Evolutionary conservation across 208 protist species (phyloP).

Genomic region (Leishmania tarentolae): DNA sequence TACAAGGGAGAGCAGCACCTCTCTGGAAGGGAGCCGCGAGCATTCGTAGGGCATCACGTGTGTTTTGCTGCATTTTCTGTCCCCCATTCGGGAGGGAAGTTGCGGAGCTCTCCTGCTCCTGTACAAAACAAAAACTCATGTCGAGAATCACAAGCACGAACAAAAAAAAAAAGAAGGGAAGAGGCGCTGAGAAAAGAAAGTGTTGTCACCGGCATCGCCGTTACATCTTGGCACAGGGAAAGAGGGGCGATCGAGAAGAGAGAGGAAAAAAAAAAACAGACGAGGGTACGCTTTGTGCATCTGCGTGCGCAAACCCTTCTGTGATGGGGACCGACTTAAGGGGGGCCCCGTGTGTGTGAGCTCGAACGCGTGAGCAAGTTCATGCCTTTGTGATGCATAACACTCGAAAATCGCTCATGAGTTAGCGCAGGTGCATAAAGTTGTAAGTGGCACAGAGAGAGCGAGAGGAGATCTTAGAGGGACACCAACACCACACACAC

Average conservation of each 20-base stretch:
- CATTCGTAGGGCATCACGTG: not conserved
- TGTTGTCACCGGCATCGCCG: not conserved
- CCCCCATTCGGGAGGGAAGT: too few species aligned
- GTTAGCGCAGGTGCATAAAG: not conserved
- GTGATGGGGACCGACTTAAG: not conserved
- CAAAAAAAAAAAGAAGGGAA: not conserved
- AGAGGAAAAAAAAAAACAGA: not conserved
- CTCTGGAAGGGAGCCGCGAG: not conserved
- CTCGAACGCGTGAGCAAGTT: not conserved
- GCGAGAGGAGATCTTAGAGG: not conserved
- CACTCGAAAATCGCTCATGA: not conserved
- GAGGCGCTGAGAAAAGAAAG: not conserved
- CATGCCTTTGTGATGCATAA: not conserved
- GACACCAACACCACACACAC: not conserved
- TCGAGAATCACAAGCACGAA: not conserved
- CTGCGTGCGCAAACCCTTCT: not conserved
- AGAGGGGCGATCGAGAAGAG: not conserved
- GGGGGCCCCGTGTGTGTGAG: not conserved
- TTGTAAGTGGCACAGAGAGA: not conserved
- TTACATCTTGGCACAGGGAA: not conserved
- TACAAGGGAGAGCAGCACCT: not conserved
- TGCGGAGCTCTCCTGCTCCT: not conserved
- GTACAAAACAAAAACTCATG: not conserved
- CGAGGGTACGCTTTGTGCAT: not conserved
- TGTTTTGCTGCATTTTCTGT: not conserved